These are phyloP conservation scores for Clonostachys rhizophaga DNA, from an alignment of 2,329 filamentous ascomycete species.

Conservation along the genomic window DNA sequence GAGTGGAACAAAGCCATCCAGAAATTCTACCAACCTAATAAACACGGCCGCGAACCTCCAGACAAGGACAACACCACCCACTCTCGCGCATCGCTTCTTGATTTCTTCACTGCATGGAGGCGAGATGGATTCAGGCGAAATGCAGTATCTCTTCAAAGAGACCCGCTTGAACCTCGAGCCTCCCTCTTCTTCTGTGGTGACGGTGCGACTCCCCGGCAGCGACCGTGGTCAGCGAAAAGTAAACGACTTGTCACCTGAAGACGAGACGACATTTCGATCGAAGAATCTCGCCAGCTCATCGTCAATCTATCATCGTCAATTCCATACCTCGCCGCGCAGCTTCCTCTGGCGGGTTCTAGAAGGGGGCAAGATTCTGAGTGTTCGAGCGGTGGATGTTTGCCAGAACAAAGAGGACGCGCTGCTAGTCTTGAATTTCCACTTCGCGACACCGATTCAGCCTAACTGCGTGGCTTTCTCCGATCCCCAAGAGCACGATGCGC, in stretches of 20 bases:
- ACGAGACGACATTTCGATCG: constrained; percentile 69
- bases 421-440: constrained; percentile 73
- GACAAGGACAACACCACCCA: not conserved
- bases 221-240: constrained; percentile 29
- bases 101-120: constrained; percentile 45
- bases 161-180: constrained; percentile 79
- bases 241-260: constrained; percentile 35
- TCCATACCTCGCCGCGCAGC: constrained; percentile 71
- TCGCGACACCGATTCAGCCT: constrained; percentile 67
- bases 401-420: constrained; percentile 62
- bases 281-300: constrained; percentile 73
- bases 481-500: constrained; percentile 67
- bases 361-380: constrained; percentile 72
- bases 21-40: constrained; percentile 24
- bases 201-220: constrained; percentile 58
- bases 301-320: constrained; percentile 78
- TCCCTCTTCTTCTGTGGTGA: constrained; percentile 61
- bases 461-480: constrained; percentile 83
- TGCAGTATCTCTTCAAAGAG: constrained; percentile 76
- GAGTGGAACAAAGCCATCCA: constrained; percentile 3
- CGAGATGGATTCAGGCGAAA: constrained; percentile 61
- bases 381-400: constrained; percentile 78
- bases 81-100: not conserved
- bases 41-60: constrained; percentile 8
- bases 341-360: constrained; percentile 91